A percentile compares a stretch with the other conserved stretches of the same genome.
These are phyloP conservation scores for Xylaria multiplex DNA, from an alignment of 2,329 filamentous ascomycete species.

Conservation along the genomic window DNA sequence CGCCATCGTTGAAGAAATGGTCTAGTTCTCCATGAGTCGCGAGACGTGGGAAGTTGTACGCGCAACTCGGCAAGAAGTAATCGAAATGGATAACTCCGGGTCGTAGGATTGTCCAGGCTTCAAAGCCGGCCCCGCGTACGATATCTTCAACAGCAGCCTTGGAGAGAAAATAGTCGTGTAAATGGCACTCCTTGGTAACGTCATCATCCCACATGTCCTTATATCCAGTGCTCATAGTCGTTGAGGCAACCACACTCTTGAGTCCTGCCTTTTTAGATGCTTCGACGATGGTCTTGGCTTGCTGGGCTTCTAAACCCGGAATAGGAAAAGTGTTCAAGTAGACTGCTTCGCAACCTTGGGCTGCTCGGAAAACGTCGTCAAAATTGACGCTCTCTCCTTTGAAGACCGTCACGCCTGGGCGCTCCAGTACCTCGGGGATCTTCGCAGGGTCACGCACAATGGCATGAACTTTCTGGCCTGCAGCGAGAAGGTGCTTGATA, in stretches of 20 bases:
- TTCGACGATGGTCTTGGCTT: slow-evolving; percentile 48
- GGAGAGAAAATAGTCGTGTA: slow-evolving; percentile 51
- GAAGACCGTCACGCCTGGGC: slow-evolving; percentile 49
- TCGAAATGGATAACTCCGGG: slow-evolving; percentile 48
- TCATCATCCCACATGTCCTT: slow-evolving; percentile 44
- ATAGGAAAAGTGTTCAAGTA: slow-evolving; percentile 42
- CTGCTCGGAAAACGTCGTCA: slow-evolving; percentile 48
- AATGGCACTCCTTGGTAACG: slow-evolving; percentile 9
- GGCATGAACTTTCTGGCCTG: slow-evolving; percentile 51
- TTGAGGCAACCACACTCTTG: slow-evolving; percentile 45
- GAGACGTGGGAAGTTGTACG: slow-evolving; percentile 47
- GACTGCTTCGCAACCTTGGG: slow-evolving; percentile 49
- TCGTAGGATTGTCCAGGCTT: slow-evolving; percentile 50
- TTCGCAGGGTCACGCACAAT: slow-evolving; percentile 51
- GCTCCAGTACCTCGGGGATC: slow-evolving; percentile 42
- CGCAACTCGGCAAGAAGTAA: slow-evolving; percentile 40
- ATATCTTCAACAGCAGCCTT: slow-evolving; percentile 52
- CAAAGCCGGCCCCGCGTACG: slow-evolving; percentile 46
- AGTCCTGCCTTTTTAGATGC: slow-evolving; percentile 50
- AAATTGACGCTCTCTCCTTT: slow-evolving; percentile 50
- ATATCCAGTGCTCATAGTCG: slow-evolving; percentile 39
- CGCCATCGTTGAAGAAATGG: slow-evolving; percentile 40
- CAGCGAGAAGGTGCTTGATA: slow-evolving; percentile 49
- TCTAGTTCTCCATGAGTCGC: slow-evolving; percentile 45
- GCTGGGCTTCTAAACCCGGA: slow-evolving; percentile 43